Conservation (phyloP, 2,329 filamentous ascomycete genomes). For the Verticillium longisporum region DNA sequence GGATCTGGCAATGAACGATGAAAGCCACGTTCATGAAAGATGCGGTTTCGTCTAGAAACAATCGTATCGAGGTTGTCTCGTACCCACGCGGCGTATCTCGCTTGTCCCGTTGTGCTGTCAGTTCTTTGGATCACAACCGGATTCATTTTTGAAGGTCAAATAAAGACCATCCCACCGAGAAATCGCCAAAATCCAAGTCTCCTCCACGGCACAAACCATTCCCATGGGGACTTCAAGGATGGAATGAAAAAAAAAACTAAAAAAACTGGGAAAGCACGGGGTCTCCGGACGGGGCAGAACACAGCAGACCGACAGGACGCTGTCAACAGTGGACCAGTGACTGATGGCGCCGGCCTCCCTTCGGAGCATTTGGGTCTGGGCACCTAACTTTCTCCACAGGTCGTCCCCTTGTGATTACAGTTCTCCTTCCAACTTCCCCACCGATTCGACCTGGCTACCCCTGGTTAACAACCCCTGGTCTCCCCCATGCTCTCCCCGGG, state of each 20-base stretch:
- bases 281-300: not conserved
- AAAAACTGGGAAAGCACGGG: not conserved
- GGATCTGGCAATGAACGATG: not conserved
- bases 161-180: not conserved
- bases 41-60: too few species aligned
- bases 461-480: not conserved
- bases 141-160: not conserved
- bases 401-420: not conserved
- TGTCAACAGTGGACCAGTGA: not conserved
- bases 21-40: not conserved
- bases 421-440: not conserved
- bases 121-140: not conserved
- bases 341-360: not conserved
- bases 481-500: not conserved
- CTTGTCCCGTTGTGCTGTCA: not conserved
- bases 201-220: not conserved
- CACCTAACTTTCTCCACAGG: not conserved
- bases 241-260: not conserved
- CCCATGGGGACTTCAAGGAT: not conserved
- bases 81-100: not conserved
- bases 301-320: not conserved
- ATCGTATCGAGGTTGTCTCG: not conserved
- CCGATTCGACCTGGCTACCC: not conserved
- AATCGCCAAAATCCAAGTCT: not conserved
- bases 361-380: not conserved